phyloP scores from a whole-genome alignment of 2,329 filamentous ascomycete genomes.

The Exophiala xenobiotica region DNA sequence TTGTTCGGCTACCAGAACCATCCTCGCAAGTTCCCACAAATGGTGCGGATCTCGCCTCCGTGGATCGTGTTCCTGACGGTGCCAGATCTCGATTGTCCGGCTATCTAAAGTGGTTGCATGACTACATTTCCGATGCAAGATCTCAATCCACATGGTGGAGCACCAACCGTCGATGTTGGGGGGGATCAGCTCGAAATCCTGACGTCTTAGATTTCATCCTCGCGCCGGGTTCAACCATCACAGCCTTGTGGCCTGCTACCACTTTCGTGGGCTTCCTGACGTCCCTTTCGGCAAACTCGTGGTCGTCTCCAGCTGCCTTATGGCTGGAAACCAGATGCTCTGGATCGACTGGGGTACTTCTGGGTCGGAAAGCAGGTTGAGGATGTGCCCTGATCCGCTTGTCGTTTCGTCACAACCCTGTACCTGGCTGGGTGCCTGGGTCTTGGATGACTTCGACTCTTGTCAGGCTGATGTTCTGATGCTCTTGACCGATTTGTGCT shows the following conservation, averaged over 20 bases:
- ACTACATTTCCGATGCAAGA: conserved; percentile 7
- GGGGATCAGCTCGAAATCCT: not conserved
- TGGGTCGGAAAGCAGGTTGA: not conserved
- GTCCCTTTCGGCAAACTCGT: not conserved
- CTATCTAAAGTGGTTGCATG: conserved; percentile 10
- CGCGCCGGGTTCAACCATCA: not conserved
- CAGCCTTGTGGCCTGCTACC: conserved; percentile 9
- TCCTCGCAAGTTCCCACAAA: too few species aligned
- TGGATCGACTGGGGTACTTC: not conserved
- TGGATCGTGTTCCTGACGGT: not conserved
- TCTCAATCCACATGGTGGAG: conserved; percentile 4
- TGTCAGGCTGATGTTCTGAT: not conserved
- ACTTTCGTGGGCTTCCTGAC: not conserved
- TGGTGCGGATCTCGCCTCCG: conserved; percentile 15
- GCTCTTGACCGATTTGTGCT: not conserved
- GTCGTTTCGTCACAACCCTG: not conserved
- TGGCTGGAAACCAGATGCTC: not conserved
- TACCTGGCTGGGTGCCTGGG: too few species aligned
- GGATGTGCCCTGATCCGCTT: not conserved
- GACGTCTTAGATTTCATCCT: conserved; percentile 19
- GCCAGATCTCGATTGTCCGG: conserved; percentile 2
- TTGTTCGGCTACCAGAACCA: too few species aligned
- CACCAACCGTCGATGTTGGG: not conserved
- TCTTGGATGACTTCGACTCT: conserved; percentile 2
- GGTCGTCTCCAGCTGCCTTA: not conserved